A percentile compares a stretch with the other conserved stretches of the same genome.
These are phyloP conservation scores for Pyrenophora seminiperda DNA, from an alignment of 2,329 filamentous ascomycete species.

Conservation along the genomic window DNA sequence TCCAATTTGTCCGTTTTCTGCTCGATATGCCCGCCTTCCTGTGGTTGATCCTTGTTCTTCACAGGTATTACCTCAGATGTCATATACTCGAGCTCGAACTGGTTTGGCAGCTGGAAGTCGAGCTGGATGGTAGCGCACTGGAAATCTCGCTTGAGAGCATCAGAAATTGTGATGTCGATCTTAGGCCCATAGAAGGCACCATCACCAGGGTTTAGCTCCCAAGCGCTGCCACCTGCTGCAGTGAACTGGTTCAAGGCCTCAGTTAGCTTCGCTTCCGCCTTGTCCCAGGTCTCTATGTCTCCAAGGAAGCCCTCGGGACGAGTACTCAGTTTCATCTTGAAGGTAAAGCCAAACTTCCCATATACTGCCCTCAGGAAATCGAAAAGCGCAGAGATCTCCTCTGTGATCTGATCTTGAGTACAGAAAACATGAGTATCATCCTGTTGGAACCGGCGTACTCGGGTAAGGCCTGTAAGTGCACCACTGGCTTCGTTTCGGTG, in stretches of 20 bases:
- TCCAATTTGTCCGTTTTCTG: slow-evolving; percentile 29
- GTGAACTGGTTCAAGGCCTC: slow-evolving; percentile 78
- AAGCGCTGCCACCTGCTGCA: slow-evolving; percentile 64
- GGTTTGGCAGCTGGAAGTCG: slow-evolving; percentile 82
- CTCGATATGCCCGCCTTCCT: slow-evolving; percentile 33
- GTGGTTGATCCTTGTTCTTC: slow-evolving; percentile 42
- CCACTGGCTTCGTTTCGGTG: slow-evolving; percentile 96
- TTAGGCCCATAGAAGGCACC: slow-evolving; percentile 99
- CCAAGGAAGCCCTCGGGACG: slow-evolving; percentile 88
- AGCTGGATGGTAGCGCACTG: slow-evolving; percentile 95
- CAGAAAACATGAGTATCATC: slow-evolving; percentile 98
- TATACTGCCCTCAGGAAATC: slow-evolving; percentile 84
- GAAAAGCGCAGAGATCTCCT: slow-evolving; percentile 81
- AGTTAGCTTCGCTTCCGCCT: slow-evolving; percentile 80
- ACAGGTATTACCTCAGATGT: slow-evolving; percentile 65
- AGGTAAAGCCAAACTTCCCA: slow-evolving; percentile 83
- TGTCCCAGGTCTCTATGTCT: slow-evolving; percentile 83
- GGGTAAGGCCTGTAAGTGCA: slow-evolving; percentile 85
- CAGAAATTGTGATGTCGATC: slow-evolving; percentile 94
- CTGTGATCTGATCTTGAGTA: slow-evolving; percentile 74
- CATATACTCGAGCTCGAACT: slow-evolving; percentile 87
- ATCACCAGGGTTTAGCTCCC: slow-evolving; percentile 92
- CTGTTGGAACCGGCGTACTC: slow-evolving; percentile 92
- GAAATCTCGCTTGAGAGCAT: slow-evolving; percentile 81
- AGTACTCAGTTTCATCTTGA: slow-evolving; percentile 94